Base-by-base conservation (phyloP, 2,329 filamentous ascomycete genomes). In the Sarocladium kiliense region DNA sequence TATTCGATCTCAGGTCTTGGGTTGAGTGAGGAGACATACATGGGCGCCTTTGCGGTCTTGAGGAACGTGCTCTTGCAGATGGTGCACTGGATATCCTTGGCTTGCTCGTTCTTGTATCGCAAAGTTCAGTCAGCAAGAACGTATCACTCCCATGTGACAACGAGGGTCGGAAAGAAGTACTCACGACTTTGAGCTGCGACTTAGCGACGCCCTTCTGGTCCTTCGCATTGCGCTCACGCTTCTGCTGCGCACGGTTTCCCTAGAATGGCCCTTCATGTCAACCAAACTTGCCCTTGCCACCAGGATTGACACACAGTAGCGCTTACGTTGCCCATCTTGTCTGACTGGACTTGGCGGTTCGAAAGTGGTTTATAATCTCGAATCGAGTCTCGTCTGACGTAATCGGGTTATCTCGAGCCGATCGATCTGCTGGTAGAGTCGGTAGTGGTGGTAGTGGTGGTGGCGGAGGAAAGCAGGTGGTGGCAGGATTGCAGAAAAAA, bases 1-100 rank as follows among this genome's bases (percentile, higher is more conserved):
- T n/a, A n/a, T n/a, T n/a, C n/a, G n/a, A n/a, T n/a, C n/a, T n/a
- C n/a, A n/a, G n/a, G n/a, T n/a, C n/a, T 45, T 21, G 19, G 57
- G 54, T 62, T 59, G 42, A 34, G 53, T 41, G 42, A 54, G 56
- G 37, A 21, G 19, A 74, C 81, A 62, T 77, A 86, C 82, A 87
- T 84, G 64, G 86, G 86, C 58, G 80, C 83, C 67, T 87, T 86
- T 58, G 86, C 87, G 34, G 88, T 92, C 77, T 87, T 86, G 63
- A 91, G 80, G 75, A 92, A 91, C 27, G 87, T 88, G 63, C 86
- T 81, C 73, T 85, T 88, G 86, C 88, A 92, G 65, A 84, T 77
- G 62, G 81, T 74, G 79, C 88, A 92, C 71, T 89, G 86, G 71
- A 91, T 89, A 66, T 81, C 85, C 77, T 85, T 88, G 57, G 88